These are phyloP conservation scores for Salix arbutifolia DNA, from an alignment of 345 rosid species.

Conservation along the genomic window DNA sequence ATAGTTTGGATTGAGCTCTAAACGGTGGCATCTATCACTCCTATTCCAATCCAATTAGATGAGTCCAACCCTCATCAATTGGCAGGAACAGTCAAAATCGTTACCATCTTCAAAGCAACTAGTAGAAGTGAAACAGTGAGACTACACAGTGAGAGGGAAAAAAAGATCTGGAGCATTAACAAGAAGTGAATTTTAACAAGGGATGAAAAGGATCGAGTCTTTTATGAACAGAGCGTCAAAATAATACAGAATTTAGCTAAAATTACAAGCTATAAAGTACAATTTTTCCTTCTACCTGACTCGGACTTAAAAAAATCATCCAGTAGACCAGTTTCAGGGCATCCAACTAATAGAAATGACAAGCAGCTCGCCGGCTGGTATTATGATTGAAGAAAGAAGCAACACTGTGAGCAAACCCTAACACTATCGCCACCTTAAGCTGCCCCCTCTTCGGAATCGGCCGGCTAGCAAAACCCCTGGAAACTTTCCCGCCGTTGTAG, in stretches of 20 bases:
- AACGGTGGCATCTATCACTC: too few relatives aligned
- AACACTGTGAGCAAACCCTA: constrained; percentile 50
- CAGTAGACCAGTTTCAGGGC: background rate
- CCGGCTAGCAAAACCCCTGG: constrained; percentile 40
- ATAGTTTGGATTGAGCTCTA: too few relatives aligned
- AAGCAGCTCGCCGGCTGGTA: constrained; percentile 16
- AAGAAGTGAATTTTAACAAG: too few relatives aligned
- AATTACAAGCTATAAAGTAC: background rate
- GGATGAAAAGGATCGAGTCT: too few relatives aligned
- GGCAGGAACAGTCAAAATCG: too few relatives aligned
- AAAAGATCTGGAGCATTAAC: too few relatives aligned
- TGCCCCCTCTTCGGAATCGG: constrained; percentile 70
- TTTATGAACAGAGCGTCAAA: too few relatives aligned
- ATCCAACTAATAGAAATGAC: constrained; percentile 23
- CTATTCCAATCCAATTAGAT: too few relatives aligned
- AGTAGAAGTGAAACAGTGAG: too few relatives aligned
- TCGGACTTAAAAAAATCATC: background rate
- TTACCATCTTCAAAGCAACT: too few relatives aligned
- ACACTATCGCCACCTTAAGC: constrained; percentile 60
- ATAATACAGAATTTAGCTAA: background rate
- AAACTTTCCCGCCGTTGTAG: constrained; percentile 22
- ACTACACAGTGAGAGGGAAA: too few relatives aligned
- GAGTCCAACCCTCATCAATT: too few relatives aligned
- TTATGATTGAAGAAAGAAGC: constrained; percentile 48
- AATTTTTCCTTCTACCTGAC: background rate